Evolutionary conservation across 148 eudicot species (phyloP), one percentile per base, ranked within the genome.

Genomic region (Vaccinium vitisidaea): DNA sequence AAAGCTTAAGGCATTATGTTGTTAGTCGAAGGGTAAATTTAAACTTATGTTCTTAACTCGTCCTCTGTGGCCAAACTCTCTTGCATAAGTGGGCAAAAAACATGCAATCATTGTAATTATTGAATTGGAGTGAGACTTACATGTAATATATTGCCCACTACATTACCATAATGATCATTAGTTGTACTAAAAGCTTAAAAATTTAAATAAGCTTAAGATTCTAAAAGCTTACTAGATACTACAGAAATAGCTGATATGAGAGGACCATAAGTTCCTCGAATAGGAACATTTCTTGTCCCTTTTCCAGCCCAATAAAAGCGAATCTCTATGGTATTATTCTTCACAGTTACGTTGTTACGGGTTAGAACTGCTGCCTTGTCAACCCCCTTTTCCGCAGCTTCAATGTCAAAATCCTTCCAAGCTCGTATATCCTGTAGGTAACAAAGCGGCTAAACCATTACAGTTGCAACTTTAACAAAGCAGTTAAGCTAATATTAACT

Each of bases 201-300:
- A 19, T 59, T 59, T 21, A 18, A 43, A 4, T 5, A 43, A 4
- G 46, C 46, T 43, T 43, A 43, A 43, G 46, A 43, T 43, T 43
- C 46, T 43, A 43, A 43, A 43, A 21, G 84, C 86, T 73, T 91
- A 94, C 97, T 89, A 81, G 94, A 83, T 73, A 86, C 83, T 3
- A 92, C 88, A 80, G 97, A 92, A 74, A 92, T 88, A 59, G 97
- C 95, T 77, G 97, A 94, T 83, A 92, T 69, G 11, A 92, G 85
- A 77, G 95, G 94, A 65, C 97, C 95, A 61, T 92, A 94, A 30
- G 50, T 84, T 90, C 97, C 97, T 82, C 91, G 86, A 0, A 12
- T 32, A 48, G 97, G 97, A 2, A 92, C 85, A 11, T 65, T 87
- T 77, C 90, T 92, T 78, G 95, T 89, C 80, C 95, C 97, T 86